phyloP scores from a whole-genome alignment of 2,329 filamentous ascomycete genomes.

The Bipolaris gigantea region DNA sequence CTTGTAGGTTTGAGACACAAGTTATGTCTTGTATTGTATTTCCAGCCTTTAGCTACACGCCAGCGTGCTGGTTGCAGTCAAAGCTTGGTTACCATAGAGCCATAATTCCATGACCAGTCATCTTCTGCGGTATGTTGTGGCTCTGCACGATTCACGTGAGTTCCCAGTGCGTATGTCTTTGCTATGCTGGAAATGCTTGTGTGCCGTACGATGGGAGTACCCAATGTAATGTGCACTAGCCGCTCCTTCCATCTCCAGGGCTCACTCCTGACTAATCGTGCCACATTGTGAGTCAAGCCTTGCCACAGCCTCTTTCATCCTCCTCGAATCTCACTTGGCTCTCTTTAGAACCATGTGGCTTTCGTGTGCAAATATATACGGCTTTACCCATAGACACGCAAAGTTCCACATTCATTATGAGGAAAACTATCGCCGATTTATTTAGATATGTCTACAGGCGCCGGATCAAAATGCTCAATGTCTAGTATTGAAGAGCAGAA shows the following conservation, averaged over 20 bases:
- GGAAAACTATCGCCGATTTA: too few relatives aligned
- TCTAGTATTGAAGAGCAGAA: not conserved
- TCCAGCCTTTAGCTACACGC: conserved; percentile 4
- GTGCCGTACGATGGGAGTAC: too few relatives aligned
- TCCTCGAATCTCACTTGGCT: too few relatives aligned
- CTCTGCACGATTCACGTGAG: not conserved
- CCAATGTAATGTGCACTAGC: not conserved
- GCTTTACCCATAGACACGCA: not conserved
- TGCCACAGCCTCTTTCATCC: too few relatives aligned
- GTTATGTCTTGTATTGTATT: conserved; percentile 6
- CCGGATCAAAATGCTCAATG: too few relatives aligned
- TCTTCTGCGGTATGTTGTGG: not conserved
- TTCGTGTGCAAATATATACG: too few relatives aligned
- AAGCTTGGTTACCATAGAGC: conserved; percentile 9
- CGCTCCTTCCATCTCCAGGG: not conserved
- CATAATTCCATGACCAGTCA: conserved; percentile 3
- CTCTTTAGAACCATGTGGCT: too few relatives aligned
- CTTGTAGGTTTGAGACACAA: conserved; percentile 63
- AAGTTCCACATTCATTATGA: too few relatives aligned
- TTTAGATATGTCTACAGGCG: not conserved
- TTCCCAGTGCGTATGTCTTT: not conserved
- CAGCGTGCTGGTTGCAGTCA: conserved; percentile 24
- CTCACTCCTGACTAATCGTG: not conserved
- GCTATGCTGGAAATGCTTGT: not conserved
- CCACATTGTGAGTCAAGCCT: not conserved